Percentiles rank a stretch among this genome's conserved stretches.
Conservation (phyloP, 2,329 filamentous ascomycete species). For the Verticillium albo-atrum region DNA sequence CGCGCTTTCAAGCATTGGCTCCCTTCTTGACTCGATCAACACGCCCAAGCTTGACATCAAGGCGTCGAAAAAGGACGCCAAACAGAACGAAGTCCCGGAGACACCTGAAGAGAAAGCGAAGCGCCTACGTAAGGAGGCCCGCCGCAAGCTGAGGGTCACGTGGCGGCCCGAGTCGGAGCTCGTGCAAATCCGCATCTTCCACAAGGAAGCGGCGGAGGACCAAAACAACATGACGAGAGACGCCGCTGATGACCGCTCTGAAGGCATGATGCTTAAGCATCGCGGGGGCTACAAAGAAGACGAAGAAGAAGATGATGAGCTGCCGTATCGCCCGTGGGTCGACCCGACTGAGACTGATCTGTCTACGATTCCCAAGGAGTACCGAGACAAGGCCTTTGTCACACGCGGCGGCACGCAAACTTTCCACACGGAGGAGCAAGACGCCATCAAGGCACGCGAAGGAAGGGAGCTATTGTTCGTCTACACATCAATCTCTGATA, state of each 20-base stretch:
- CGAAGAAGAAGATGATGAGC: slow-evolving; percentile 49
- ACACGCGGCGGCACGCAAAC: slow-evolving; percentile 49
- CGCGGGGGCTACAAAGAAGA: slow-evolving; percentile 53
- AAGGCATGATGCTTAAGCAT: slow-evolving; percentile 64
- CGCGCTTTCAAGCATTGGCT: slow-evolving; percentile 45
- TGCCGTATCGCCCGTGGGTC: slow-evolving; percentile 48
- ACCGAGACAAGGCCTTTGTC: slow-evolving; percentile 42
- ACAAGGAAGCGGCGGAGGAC: slow-evolving; percentile 68
- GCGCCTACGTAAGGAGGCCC: slow-evolving; percentile 67
- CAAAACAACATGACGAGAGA: slow-evolving; percentile 66
- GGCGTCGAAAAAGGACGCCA: slow-evolving; percentile 29
- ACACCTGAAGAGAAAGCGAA: slow-evolving; percentile 64
- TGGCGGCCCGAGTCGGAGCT: slow-evolving; percentile 67
- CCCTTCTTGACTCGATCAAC: slow-evolving; percentile 47
- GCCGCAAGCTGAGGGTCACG: slow-evolving; percentile 64
- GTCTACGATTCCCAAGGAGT: slow-evolving; percentile 37
- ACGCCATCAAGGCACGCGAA: slow-evolving; percentile 52
- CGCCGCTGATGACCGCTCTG: slow-evolving; percentile 67
- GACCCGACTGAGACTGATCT: slow-evolving; percentile 44
- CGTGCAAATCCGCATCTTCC: slow-evolving; percentile 64
- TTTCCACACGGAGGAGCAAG: slow-evolving; percentile 52
- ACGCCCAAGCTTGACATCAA: slow-evolving; percentile 36
- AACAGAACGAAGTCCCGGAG: slow-evolving; percentile 48
- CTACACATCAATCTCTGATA: slow-evolving; percentile 49
- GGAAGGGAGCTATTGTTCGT: slow-evolving; percentile 57